A percentile compares a stretch with the other conserved stretches of the same genome.
phyloP scores from a whole-genome alignment of 2,329 filamentous ascomycete species.

The Phialophora macrospora region DNA sequence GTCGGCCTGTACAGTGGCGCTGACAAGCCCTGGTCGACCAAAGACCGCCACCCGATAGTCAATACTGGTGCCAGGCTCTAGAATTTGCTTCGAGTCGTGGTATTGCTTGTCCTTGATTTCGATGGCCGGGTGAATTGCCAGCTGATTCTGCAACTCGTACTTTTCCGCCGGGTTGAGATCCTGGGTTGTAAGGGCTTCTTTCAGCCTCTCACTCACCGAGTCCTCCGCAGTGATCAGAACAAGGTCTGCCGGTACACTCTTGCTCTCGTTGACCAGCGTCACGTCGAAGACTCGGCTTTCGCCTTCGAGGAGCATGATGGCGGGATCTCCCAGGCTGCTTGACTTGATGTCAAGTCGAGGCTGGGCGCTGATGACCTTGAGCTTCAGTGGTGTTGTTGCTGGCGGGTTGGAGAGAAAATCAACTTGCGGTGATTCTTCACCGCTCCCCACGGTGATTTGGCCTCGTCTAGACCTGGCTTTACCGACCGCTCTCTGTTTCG shows the following conservation, averaged over 20 bases:
- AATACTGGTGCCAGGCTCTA: constrained; percentile 47
- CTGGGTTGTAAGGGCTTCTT: constrained; percentile 74
- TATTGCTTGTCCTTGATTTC: constrained; percentile 23
- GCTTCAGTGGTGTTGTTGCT: constrained; percentile 23
- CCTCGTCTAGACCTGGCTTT: constrained; percentile 11
- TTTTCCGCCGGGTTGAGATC: constrained; percentile 78
- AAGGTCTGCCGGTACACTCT: constrained; percentile 74
- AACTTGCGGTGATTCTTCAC: constrained; percentile 8
- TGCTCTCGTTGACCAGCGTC: constrained; percentile 77
- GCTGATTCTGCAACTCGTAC: constrained; percentile 82
- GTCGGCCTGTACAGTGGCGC: constrained; percentile 79
- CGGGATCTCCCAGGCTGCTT: constrained; percentile 78
- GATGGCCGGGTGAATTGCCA: constrained; percentile 71
- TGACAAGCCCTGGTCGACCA: constrained; percentile 82
- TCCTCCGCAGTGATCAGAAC: constrained; percentile 88
- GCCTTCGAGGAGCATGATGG: constrained; percentile 90
- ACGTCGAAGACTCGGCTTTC: constrained; percentile 78
- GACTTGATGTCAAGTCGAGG: constrained; percentile 77
- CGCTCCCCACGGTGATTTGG: constrained; percentile 53
- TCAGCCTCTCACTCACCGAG: constrained; percentile 78
- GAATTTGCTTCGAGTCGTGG: constrained; percentile 7
- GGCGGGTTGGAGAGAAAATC: constrained; percentile 19
- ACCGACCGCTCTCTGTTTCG: constrained; percentile 78
- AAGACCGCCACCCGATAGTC: constrained; percentile 81
- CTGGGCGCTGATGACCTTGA: constrained; percentile 72